Evolutionary conservation across 306 rosid genomes (phyloP), one percentile per base, ranked within the genome.

Genomic region (Fragaria iinumae): DNA sequence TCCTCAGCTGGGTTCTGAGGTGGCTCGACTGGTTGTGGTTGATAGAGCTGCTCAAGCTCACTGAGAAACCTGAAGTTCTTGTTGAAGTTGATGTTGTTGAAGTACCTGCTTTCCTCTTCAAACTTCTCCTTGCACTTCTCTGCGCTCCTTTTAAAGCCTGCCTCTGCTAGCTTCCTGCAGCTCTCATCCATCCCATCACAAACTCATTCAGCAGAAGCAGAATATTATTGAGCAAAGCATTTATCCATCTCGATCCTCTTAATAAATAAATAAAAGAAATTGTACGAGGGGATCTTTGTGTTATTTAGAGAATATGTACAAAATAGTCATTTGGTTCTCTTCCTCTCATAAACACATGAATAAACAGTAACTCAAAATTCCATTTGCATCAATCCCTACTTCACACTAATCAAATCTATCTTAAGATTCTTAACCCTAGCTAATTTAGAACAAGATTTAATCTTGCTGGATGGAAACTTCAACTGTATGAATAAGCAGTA

Each of bases 71-170:
- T 82, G 79, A 62, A 84, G 74, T n/a, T 88, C 77, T 90, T 90
- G 78, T 66, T 63, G 80, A 56, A 76, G 79, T 84, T 87, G 68
- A 76, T 87, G 87, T 80, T 80, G 80, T 70, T 86, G 79, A 93
- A 88, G 79, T 80, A 89, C 50, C 91, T 80, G 66, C 84, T 90
- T 53, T 93, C 98, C 27, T 91, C 93, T 75, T 93, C 98, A 66
- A 88, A 93, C 77, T 86, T 93, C 76, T 91, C 96, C 80, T 91
- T 93, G 75, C 98, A 93, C 32, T 86, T 93, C n/a, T 90, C 93
- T 0, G 88, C 93, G 72, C 89, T 88, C 82, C 89, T 88, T 79
- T 87, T 90, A 71, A 90, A 86, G 20, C 96, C 98, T 73, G 86
- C 47, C 82, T 93, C 96, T 77, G 83, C 87, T 62, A 93, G 80